Evolutionary conservation across 192 early-diverging fungal genomes (phyloP), one percentile per base, ranked within the genome.

Genomic region (Coemansia sp.): DNA sequence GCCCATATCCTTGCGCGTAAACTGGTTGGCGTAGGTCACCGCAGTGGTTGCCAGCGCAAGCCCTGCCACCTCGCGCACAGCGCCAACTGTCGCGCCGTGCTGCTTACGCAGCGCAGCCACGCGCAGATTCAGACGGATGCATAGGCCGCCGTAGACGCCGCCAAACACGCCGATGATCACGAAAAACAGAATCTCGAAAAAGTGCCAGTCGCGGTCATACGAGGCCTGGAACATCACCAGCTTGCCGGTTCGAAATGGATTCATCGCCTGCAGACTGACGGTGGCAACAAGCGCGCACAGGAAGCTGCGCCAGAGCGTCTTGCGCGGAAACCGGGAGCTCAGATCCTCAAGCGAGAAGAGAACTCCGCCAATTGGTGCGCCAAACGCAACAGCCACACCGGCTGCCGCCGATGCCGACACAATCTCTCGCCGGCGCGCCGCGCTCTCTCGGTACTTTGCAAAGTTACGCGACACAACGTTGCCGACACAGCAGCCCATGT

Each of bases 231-330:
- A 99, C 88, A 96, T 88, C 44, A 97, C 97, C 17, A 97, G 75
- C 81, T 98, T 99, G 43, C 96, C 96, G 7, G 96, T 97, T 48
- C 97, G 84, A 68, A 96, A 97, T 12, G 98, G 98, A 74, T 99
- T 93, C 85, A 94, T 89, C 2, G 88, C 89, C 84, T 92, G 91
- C 37, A 99, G 76, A 14, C 93, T 93, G 22, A 96, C 90, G 2
- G 95, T 97, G 0, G 93, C 96, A 9, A 97, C 89, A 85, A 99
- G 89, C 3, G 97, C 97, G 75, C 94, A 95, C 79, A 99, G 94
- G 79, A 99, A 99, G 59, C 91, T 92, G 20, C 94, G 85, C 94
- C 94, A 97, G 89, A 99, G 93, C 1, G 96, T 96, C 69, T 93
- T 91, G 39, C 91, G 91, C 4, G 95, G 94, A 65, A 99, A 98